Evolutionary conservation across 768 basidiomycete species (phyloP).

Genomic region (Calocybe cyanea): DNA sequence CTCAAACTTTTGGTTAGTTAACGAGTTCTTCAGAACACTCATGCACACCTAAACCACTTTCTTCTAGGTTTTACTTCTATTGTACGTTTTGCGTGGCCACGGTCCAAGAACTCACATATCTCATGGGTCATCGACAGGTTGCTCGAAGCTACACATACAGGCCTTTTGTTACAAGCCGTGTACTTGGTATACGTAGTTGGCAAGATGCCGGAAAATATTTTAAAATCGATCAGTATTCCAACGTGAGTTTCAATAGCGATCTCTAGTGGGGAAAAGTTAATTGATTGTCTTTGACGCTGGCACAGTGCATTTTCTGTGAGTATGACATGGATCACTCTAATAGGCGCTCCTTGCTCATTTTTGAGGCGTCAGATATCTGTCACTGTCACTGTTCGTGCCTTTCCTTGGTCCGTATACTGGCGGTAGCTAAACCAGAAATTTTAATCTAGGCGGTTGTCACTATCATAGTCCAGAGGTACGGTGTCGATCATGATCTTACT

Average conservation of each 20-base stretch:
- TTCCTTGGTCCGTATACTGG: not conserved
- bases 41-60: not conserved
- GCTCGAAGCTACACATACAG: slow-evolving; percentile 3
- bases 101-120: not conserved
- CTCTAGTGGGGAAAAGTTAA: not conserved
- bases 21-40: not conserved
- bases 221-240: not conserved
- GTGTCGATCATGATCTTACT: no score
- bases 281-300: not conserved
- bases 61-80: not conserved
- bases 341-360: not conserved
- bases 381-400: not conserved
- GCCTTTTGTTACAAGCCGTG: not conserved
- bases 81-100: not conserved
- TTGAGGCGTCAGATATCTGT: not conserved
- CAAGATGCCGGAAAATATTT: slow-evolving; percentile 3
- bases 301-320: not conserved
- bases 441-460: not conserved
- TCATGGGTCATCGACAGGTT: not conserved
- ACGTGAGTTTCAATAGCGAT: not conserved
- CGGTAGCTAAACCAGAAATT: no score
- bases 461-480: not conserved
- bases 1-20: slow-evolving; percentile 1
- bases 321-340: not conserved
- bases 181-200: slow-evolving; percentile 2